Base-by-base conservation (phyloP, 2,329 filamentous ascomycete species). In the Penicillium sp. region DNA sequence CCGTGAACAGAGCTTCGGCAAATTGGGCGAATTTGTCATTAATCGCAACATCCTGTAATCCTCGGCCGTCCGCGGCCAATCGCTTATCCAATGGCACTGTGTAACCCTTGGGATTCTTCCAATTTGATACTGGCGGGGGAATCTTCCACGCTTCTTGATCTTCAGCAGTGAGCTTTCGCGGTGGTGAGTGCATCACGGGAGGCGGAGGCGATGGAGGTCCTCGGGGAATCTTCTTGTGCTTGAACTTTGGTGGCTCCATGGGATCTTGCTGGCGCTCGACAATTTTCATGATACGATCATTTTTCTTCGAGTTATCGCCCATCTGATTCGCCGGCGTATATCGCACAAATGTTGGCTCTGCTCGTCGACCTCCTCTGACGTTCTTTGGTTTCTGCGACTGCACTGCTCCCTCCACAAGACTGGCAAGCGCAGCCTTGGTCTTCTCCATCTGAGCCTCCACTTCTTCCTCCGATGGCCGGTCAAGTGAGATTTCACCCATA, bases 41-140 rank as follows among this genome's bases (percentile, higher is more conserved):
- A 72, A 98, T 97, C 5, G 89, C 86, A 37, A 95, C 83, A 66
- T 98, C 93, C 68, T 96, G 90, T 53, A 98, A 67, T 0, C 89
- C 89, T 61, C 93, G 81, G 9, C 93, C 93, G 67, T 97, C 91
- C 7, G 93, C 91, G 13, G 93, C 93, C 58, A 98, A 73, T 65
- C 93, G 85, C 75, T 98, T 98, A 68, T 98, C 93, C 44, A 98
- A 71, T 0, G 93, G 89, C 1, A 98, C 88, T 0, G 93, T 98
- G 65, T 95, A 98, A 61, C 93, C 93, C 74, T 97, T 97, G 1
- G 91, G 88, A 68, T 98, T 98, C 80, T 98, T 98, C 93, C 93
- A 98, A 69, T 97, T 97, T 18, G 88, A 95, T 2, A 98, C 85
- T 0, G 91, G 88, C 2, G 91, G 90, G 0, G 84, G 84, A 29